Base-by-base conservation (phyloP, 208 protist genomes). In the Crithidia bombi region DNA sequence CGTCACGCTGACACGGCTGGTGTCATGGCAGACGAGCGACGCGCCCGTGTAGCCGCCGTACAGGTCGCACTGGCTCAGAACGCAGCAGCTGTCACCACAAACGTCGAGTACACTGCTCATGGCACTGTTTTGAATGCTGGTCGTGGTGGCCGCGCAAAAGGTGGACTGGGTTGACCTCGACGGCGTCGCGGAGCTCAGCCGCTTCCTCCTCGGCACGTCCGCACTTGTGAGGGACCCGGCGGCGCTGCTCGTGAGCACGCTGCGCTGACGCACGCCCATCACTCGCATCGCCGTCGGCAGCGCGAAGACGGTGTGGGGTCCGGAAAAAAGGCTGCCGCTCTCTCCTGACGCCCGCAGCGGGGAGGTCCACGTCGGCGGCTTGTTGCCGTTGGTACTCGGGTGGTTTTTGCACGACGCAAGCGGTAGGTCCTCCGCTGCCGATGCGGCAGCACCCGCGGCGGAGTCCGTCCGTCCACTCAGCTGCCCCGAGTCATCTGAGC, bases 41-140 rank as follows among this genome's bases (percentile, higher is more conserved):
- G 49, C 47, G 23, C 80, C 80, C 26, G 59, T 47, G 14, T 41
- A 19, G 32, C 74, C 75, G 43, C 74, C 80, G 61, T 65, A 67
- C 3, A 86, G 39, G 50, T 86, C 80, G 69, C 80, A 86, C 69
- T 82, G 69, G 30, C 38, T 56, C 30, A 86, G 23, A 12, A 54
- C 39, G 12, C 74, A 71, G 39, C 39, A 46, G 19, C 10, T 55
- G 1, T 58, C 51, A 7, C 55, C 55, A 10, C 39, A 11, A 10
- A 85, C 36, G 36, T 75, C 64, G 7, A 85, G 15, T 43, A 76
- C 73, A 41, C 65, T 67, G 15, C 54, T 30, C 38, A 46, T 52
- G 2, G 52, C 50, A 52, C 50, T 58, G 50, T 68, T 35, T 3
- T 32, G 5, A 23, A 55, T 57, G 36, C 17, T 39, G 17, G 21